Conservation (phyloP, 805 yeast species). For the Komagataella pastoris region DNA sequence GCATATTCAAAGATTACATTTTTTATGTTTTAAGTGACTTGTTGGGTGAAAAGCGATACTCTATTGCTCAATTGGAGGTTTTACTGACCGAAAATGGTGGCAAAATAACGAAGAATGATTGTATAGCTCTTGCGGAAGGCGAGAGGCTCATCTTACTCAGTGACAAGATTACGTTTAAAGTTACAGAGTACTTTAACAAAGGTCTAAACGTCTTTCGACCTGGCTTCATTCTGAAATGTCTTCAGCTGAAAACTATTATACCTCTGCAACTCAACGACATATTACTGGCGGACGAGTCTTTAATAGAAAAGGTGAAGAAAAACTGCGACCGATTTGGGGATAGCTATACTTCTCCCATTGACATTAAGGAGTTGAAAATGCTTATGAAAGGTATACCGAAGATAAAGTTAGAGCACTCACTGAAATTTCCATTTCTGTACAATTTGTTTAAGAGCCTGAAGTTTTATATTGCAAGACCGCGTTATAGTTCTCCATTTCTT, state of each 20-base stretch:
- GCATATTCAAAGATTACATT: slow-evolving; percentile 27
- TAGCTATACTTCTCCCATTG: slow-evolving; percentile 30
- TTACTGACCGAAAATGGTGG: slow-evolving; percentile 40
- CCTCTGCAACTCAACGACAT: slow-evolving; percentile 52
- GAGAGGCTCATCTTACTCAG: slow-evolving; percentile 19
- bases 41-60: slow-evolving; percentile 10
- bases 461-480: slow-evolving; percentile 16
- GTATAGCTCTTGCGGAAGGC: slow-evolving; percentile 6
- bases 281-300: slow-evolving; percentile 22
- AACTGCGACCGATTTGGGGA: slow-evolving; percentile 53
- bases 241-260: slow-evolving; percentile 25
- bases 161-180: slow-evolving; percentile 23
- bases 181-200: slow-evolving; percentile 20
- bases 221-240: slow-evolving; percentile 61
- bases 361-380: slow-evolving; percentile 1
- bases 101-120: slow-evolving; percentile 21
- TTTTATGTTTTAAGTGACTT: slow-evolving; percentile 46
- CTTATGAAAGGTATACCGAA: background rate
- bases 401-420: background rate
- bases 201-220: slow-evolving; percentile 57
- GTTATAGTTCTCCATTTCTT: background rate
- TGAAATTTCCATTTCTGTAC: slow-evolving; percentile 2
- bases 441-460: slow-evolving; percentile 18
- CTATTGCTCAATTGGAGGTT: slow-evolving; percentile 21
- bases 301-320: slow-evolving; percentile 11